Percentiles rank a stretch among this genome's conserved stretches.
Evolutionary conservation across 768 basidiomycete species (phyloP).

Genomic region (Calocera viscosa): DNA sequence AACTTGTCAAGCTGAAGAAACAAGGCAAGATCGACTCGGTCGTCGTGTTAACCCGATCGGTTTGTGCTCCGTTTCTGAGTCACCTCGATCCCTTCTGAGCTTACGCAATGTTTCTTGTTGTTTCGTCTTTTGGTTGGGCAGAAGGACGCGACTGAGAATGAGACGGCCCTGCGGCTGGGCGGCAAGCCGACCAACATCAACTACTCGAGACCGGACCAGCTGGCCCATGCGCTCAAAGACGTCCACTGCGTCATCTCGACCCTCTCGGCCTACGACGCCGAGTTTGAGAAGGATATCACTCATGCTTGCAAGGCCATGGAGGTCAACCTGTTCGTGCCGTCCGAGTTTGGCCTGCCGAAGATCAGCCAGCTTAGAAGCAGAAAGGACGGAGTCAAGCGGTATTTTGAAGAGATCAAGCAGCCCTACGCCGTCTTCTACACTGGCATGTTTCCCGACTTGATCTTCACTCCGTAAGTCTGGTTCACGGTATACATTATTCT

Average conservation of each 20-base stretch:
- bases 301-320: background rate
- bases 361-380: background rate
- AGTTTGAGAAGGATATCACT: background rate
- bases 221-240: background rate
- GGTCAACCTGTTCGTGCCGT: background rate
- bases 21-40: background rate
- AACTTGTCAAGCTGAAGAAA: constrained; percentile 10
- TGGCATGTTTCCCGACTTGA: constrained; percentile 8
- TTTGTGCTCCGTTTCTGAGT: background rate
- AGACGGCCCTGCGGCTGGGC: background rate
- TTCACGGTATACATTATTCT: background rate
- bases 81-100: background rate
- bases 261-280: background rate
- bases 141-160: background rate
- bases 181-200: background rate
- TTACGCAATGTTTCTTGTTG: background rate
- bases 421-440: constrained; percentile 18
- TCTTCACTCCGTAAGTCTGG: constrained; percentile 10
- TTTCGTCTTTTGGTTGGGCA: no score
- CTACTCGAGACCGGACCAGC: background rate
- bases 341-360: background rate
- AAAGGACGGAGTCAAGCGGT: background rate
- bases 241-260: constrained; percentile 1
- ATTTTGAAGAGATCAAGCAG: constrained; percentile 13
- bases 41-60: background rate